Percentiles rank a stretch among this genome's conserved stretches.
Conservation (phyloP, 257 asterid species). For the Solanum acaule region DNA sequence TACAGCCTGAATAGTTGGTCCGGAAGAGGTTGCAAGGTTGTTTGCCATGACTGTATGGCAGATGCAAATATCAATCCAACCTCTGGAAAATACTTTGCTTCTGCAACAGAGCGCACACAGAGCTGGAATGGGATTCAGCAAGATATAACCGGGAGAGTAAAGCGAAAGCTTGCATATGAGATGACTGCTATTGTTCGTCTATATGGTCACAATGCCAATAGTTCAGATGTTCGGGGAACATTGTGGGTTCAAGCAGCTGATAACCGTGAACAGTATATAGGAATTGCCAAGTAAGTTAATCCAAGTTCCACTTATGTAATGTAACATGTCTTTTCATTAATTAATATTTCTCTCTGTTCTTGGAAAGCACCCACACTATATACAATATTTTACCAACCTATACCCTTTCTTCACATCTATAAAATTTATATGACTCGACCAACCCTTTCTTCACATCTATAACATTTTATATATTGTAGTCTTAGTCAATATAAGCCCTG, state of each 20-base stretch:
- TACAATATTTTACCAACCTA: not conserved
- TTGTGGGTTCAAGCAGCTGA: conserved; percentile 65
- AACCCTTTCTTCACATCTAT: not conserved
- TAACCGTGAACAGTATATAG: conserved; percentile 69
- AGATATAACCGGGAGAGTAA: conserved; percentile 75
- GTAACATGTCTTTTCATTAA: not conserved
- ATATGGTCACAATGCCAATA: conserved; percentile 39
- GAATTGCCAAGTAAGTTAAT: conserved; percentile 54
- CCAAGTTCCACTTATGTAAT: not conserved
- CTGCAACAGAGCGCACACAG: conserved; percentile 68
- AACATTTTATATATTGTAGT: not conserved
- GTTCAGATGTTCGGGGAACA: conserved; percentile 62
- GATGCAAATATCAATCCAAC: conserved; percentile 62
- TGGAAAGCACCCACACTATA: not conserved
- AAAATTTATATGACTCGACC: not conserved
- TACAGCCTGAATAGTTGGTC: conserved; percentile 73
- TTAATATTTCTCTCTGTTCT: not conserved
- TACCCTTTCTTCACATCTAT: not conserved
- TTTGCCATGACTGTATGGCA: conserved; percentile 52
- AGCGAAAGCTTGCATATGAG: conserved; percentile 72
- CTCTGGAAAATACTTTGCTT: conserved; percentile 69
- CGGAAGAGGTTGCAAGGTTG: conserved; percentile 80
- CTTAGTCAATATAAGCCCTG: not conserved
- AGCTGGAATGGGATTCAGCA: conserved; percentile 93
- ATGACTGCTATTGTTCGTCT: conserved; percentile 61